Evolutionary conservation across 164 flowering plant species (phyloP), one percentile per base, ranked within the genome.

Genomic region (Santalum album): DNA sequence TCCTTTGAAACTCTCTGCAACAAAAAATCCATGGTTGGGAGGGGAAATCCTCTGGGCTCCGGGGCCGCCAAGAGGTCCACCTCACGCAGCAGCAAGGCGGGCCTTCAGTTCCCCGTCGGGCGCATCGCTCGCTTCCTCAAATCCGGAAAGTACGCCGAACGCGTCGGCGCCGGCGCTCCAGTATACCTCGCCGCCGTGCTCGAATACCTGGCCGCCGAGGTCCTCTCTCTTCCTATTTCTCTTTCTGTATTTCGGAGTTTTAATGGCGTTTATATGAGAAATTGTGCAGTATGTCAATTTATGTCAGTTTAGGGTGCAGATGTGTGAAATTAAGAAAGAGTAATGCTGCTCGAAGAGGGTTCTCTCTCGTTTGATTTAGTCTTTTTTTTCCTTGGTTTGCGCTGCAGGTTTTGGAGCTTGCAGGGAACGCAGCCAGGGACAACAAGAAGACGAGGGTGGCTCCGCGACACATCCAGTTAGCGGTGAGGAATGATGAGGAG

Each of bases 151-250:
- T 76, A 73, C 42, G 81, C 78, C 6, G 69, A 76, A 53, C 69
- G 81, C 1, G 72, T 76, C 14, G 80, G 81, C 1, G 72, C 87
- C 12, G 84, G 87, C 1, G 76, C 87, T 25, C 84, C 87, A 0
- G 84, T 81, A 24, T 76, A 76, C 46, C 77, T 76, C 24, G 72
- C 76, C 4, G 70, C 72, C 25, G 72, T 72, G 1, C 66, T 72
- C 10, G 72, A 70, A 19, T 73, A 70, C 49, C 72, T 70, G 34
- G 77, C 74, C 6, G 81, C 78, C 1, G 76, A 73, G 69, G 77
- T 73, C 16, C 40, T 24, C 51, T 18, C 14, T 62, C 46, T 45
- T 12, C 43, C 11, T n/a, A 24, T 58, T 21, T 19, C 54, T 27
- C 26, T 15, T 9, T 22, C 10, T 38, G 7, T n/a, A n/a, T n/a